Evolutionary conservation across 164 flowering plant genomes (phyloP), one percentile per base, ranked within the genome.

Genomic region (Aristolochia californica): DNA sequence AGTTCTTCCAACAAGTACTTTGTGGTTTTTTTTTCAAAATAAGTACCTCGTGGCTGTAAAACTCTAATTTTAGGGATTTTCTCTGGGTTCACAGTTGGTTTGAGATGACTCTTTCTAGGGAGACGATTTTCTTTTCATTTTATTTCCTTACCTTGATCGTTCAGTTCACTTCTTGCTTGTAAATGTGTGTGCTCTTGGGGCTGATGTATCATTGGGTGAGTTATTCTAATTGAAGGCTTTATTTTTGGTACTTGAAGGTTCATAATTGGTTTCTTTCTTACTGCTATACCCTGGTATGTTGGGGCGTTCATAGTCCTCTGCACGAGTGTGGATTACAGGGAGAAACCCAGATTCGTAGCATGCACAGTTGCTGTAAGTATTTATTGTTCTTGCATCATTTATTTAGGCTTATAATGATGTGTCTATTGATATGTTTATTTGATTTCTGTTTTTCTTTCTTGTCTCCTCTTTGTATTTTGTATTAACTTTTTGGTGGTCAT

Each of bases 211-310:
- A n/a, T n/a, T n/a, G n/a, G n/a, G n/a, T n/a, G n/a, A n/a, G n/a
- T n/a, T n/a, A n/a, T n/a, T n/a, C n/a, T n/a, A n/a, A n/a, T n/a
- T n/a, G n/a, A n/a, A n/a, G n/a, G n/a, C n/a, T n/a, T 60, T 4
- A 22, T 50, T 47, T 13, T 55, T 54, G 16, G n/a, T 56, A 17
- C 40, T 43, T 65, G 72, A 72, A 66, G 97, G 91, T 91, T 91
- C 57, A 77, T 85, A 13, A 65, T 83, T 63, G 97, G 97, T 5
- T 87, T 91, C 79, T 74, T 85, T 70, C 69, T 83, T 58, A 89
- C 74, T 68, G 86, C 70, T 53, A 60, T 91, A 56, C 89, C 96
- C 8, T 91, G 97, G 97, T 85, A 82, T 61, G 56, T 75, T 64
- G 97, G 81, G 22, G 75, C 77, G 34, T 18, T 83, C 59, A 17